Evolutionary conservation across 257 asterid species (phyloP).

Genomic region (Plectranthus barbatus): DNA sequence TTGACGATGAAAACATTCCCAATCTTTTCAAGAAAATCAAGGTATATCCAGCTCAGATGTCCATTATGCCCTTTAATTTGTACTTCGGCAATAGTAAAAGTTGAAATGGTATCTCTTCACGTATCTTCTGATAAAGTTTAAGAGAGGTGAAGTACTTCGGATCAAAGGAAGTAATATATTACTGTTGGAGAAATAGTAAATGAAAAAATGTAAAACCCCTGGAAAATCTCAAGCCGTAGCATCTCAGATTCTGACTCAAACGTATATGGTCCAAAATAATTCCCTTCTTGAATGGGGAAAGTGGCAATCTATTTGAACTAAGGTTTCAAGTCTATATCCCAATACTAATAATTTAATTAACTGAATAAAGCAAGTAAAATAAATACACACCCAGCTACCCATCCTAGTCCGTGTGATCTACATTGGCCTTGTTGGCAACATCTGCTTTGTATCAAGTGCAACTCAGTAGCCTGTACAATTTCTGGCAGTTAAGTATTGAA

Average conservation of each 20-base stretch:
- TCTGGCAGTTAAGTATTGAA: background rate
- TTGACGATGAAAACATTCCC: slow-evolving; percentile 95
- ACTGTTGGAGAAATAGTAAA: background rate
- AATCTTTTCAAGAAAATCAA: slow-evolving; percentile 93
- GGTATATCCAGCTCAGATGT: slow-evolving; percentile 31
- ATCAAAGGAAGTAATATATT: background rate
- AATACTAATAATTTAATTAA: no score
- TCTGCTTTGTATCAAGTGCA: background rate
- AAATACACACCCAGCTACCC: no score
- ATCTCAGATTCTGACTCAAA: background rate
- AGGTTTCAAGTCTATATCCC: background rate
- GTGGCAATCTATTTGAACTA: background rate
- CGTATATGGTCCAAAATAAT: background rate
- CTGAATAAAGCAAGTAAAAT: background rate
- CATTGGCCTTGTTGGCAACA: background rate
- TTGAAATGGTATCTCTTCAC: background rate
- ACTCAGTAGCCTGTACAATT: background rate
- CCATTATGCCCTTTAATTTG: background rate
- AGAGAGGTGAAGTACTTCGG: background rate
- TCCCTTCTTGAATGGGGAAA: background rate
- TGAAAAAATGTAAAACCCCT: background rate
- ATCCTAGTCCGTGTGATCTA: no score
- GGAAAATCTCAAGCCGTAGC: background rate
- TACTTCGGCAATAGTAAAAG: background rate
- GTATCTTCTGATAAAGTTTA: background rate